Evolutionary conservation across 106 monocot species (phyloP).

Genomic region (Dendrobium chrysotoxum): DNA sequence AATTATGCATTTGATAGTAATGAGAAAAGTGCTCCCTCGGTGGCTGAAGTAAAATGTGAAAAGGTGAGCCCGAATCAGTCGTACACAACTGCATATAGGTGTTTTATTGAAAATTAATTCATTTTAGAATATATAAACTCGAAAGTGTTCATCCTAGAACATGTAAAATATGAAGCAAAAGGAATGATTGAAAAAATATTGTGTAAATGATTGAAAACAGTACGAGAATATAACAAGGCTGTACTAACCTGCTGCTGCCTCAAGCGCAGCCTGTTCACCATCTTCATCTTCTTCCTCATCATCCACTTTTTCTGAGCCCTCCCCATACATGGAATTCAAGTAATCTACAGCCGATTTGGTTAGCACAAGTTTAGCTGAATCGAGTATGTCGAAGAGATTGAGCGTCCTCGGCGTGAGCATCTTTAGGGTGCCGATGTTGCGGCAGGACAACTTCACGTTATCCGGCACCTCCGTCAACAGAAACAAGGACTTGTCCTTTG

Average conservation of each 20-base stretch:
- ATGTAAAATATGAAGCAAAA: too few relatives aligned
- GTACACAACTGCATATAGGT: too few relatives aligned
- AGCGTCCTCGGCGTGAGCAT: slow-evolving; percentile 88
- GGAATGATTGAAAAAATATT: too few relatives aligned
- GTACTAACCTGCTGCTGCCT: background rate
- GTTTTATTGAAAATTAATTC: too few relatives aligned
- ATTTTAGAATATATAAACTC: too few relatives aligned
- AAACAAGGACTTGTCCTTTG: slow-evolving; percentile 65
- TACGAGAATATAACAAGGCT: background rate
- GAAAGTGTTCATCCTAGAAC: too few relatives aligned
- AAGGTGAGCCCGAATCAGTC: too few relatives aligned
- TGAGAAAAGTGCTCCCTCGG: too few relatives aligned
- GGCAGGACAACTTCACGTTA: slow-evolving; percentile 49
- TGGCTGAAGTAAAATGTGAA: too few relatives aligned
- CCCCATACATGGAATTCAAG: slow-evolving; percentile 72
- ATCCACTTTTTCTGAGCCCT: slow-evolving; percentile 1
- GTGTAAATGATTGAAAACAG: background rate
- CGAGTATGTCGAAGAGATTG: slow-evolving; percentile 78
- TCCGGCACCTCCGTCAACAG: slow-evolving; percentile 67
- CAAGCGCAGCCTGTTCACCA: background rate
- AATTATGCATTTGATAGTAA: too few relatives aligned
- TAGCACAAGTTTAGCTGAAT: slow-evolving; percentile 67
- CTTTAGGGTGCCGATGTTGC: slow-evolving; percentile 96
- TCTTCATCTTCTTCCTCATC: slow-evolving; percentile 7
- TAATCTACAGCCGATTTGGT: slow-evolving; percentile 64